Conservation (phyloP, 176 grass and related monocot genomes). For the Coix lacrymajobi region DNA sequence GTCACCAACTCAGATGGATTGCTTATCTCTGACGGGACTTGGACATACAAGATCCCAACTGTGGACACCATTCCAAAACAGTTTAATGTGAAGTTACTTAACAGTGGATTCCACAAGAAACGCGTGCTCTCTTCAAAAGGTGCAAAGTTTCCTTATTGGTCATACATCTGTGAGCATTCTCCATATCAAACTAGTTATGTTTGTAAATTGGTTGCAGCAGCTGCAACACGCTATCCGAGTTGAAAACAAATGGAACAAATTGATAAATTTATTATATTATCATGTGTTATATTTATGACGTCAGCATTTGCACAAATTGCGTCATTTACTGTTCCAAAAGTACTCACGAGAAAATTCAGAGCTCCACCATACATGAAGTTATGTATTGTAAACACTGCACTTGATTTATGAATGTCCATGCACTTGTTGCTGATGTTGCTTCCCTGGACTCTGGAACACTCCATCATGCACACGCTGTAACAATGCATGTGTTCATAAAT, state of each 20-base stretch:
- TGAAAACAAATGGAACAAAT: not conserved
- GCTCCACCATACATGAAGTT: not conserved
- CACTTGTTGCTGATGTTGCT: not conserved
- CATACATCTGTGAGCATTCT: not conserved
- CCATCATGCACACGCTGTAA: not conserved
- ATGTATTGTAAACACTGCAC: not conserved
- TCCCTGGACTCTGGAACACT: not conserved
- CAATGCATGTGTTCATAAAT: not conserved
- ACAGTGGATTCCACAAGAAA: conserved; percentile 83
- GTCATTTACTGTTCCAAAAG: not conserved
- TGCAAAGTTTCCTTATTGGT: conserved; percentile 2
- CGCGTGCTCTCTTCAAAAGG: conserved; percentile 95
- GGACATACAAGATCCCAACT: conserved; percentile 97
- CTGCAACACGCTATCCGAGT: not conserved
- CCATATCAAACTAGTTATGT: not conserved
- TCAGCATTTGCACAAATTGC: not conserved
- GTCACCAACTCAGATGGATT: conserved; percentile 63
- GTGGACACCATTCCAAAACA: conserved; percentile 79
- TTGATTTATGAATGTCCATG: not conserved
- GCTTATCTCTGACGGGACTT: conserved; percentile 79
- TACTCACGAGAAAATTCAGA: not conserved
- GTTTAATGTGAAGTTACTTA: conserved; percentile 87
- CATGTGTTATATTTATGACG: not conserved
- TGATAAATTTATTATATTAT: not conserved
- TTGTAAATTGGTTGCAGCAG: not conserved